Base-by-base conservation (phyloP, 371 early-diverging fungal species). In the Actinomucor elegans region DNA sequence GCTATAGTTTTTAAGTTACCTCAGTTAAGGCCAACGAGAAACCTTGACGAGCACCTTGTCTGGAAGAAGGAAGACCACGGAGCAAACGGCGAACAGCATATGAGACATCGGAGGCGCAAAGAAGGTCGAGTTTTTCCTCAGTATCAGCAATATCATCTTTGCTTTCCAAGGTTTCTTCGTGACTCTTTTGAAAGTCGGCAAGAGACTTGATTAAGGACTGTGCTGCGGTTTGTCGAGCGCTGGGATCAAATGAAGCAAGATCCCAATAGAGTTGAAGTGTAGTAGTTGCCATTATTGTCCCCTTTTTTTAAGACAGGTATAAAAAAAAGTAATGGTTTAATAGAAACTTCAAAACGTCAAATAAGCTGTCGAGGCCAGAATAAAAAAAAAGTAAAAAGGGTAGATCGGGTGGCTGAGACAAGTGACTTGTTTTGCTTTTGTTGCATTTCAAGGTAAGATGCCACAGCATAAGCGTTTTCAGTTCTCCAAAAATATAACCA, bases 1-100 rank as follows among this genome's bases (percentile, higher is more conserved):
- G n/a, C n/a, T n/a, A n/a, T n/a, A n/a, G n/a, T n/a, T n/a, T n/a
- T n/a, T 18, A 20, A 6, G 17, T 51, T 76, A 83, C 83, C 71
- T 96, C 96, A 4, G 94, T 89, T 49, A 97, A 78, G n/a, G 93
- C 94, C 27, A 95, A 73, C 5, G 94, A 84, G 67, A 94, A 97
- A 12, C 98, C 98, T 61, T 96, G 96, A 50, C 98, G 80, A 17
- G 98, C 96, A 29, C 88, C 94, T 55, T 92, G 88, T 50, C 96
- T 82, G 8, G 92, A 85, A 50, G 91, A 90, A 21, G 93, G 81
- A 48, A 97, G 75, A 62, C 98, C 98, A 49, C 90, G 76, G 44
- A 95, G 65, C 41, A 97, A 80, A 59, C 98, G 87, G 61, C 86
- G 87, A n/a, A 96, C 66, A 5, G 89, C 91, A 63, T 97, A 97